Base-by-base conservation (phyloP, 2,329 filamentous ascomycete genomes). In the Claviceps paspali region DNA sequence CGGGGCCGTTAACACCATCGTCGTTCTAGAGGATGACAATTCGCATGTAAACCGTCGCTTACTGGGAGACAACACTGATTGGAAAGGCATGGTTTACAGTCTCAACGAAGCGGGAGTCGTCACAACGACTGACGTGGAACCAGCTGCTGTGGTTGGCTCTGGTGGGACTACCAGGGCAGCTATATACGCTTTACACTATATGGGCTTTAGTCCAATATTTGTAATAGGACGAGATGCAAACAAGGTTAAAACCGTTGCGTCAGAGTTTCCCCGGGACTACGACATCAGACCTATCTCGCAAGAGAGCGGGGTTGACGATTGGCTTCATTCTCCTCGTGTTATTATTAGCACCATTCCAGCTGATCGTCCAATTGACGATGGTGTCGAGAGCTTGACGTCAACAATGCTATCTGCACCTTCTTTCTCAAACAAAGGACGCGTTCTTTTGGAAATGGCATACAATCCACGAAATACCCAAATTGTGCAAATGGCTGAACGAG, bases 391-490 rank as follows among this genome's bases (percentile, higher is more conserved):
- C 47, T 65, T 82, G 2, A 61, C 95, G 8, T 58, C 62, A 5
- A 58, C 65, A 12, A 50, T 76, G 24, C 52, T 76, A n/a, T 35
- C 60, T 63, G 40, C 57, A 56, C 18, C 59, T 51, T 42, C 33
- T 4, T 18, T 17, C 8, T 53, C 51, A 44, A 40, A 39, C 18
- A 59, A 59, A 5, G 60, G 59, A 19, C 70, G 72, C 15, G 72
- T 91, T 10, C 60, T 96, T 42, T 62, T 96, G 3, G 91, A 98
- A 58, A 94, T 98, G 87, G 88, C 91, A 2, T 98, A 98, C 59
- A 92, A 88, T 59, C 91, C 91, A 15, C 66, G 72, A 0, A 70
- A 82, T 36, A 98, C 91, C 4, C 73, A 79, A 6, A 60, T 94
- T 46, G 95, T 96, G 77, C 71, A 82, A 53, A 63, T 95, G 53